phyloP scores from a whole-genome alignment of 2,329 filamentous ascomycete genomes.

The Alternaria arbusti region DNA sequence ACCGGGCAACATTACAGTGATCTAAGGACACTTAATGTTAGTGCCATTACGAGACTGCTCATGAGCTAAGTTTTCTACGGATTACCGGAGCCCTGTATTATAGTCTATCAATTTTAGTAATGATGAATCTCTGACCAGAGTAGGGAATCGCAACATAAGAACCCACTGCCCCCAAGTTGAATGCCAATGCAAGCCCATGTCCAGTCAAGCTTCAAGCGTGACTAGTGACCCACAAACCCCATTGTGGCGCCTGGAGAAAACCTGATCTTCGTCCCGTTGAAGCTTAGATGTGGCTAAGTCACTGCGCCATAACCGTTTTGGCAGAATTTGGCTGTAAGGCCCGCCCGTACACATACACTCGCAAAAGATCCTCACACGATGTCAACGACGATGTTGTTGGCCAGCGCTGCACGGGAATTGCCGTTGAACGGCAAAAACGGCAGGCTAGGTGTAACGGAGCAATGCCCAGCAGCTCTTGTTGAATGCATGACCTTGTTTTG shows the following conservation, averaged over 20 bases:
- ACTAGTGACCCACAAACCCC: background rate
- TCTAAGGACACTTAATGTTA: conserved; percentile 68
- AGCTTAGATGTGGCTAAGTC: background rate
- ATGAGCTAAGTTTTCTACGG: conserved; percentile 54
- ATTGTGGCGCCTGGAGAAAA: background rate
- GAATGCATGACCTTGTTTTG: background rate
- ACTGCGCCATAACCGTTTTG: background rate
- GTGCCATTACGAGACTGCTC: conserved; percentile 66
- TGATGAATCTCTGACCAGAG: background rate
- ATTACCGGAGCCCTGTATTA: background rate
- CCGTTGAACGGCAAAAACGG: background rate
- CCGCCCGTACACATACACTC: background rate
- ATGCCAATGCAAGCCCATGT: background rate
- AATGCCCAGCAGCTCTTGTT: background rate
- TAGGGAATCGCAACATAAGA: background rate
- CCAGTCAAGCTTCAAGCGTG: background rate
- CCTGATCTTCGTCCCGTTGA: background rate
- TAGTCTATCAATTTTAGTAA: background rate
- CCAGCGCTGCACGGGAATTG: background rate
- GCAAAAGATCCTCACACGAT: background rate
- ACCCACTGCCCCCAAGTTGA: background rate
- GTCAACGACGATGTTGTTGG: background rate
- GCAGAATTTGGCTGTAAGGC: background rate
- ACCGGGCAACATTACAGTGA: conserved; percentile 73
- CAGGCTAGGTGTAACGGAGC: background rate